These are phyloP conservation scores for Botrytis fabae DNA, from an alignment of 2,329 filamentous ascomycete genomes.

Conservation along the genomic window DNA sequence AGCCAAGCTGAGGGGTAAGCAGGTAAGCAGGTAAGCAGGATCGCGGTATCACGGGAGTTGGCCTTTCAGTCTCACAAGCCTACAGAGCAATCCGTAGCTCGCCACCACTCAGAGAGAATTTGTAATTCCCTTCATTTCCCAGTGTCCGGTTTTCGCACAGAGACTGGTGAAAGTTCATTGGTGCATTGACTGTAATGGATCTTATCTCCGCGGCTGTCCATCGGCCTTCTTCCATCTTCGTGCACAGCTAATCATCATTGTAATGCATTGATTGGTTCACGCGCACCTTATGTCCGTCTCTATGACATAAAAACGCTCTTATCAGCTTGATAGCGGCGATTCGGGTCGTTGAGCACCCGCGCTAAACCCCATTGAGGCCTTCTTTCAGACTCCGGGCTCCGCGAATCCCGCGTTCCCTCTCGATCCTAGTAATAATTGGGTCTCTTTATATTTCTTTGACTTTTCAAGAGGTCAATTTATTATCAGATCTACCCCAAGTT, in stretches of 20 bases:
- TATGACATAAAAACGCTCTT: neutral
- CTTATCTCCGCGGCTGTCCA: conserved; percentile 5
- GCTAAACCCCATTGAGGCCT: neutral
- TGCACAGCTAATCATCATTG: neutral
- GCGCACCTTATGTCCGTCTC: neutral
- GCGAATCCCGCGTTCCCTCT: neutral
- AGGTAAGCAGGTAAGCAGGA: neutral
- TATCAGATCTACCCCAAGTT: conserved; percentile 20
- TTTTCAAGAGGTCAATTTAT: neutral
- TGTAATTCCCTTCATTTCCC: neutral
- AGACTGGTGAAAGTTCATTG: neutral
- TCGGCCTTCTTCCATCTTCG: neutral
- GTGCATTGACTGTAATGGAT: neutral
- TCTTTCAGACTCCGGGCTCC: conserved; percentile 3
- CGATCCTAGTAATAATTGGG: neutral
- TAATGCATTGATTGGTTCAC: neutral
- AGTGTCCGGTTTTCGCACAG: neutral
- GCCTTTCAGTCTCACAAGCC: neutral
- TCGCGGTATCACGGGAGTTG: conserved; percentile 14
- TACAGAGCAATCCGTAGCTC: neutral
- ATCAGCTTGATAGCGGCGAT: neutral
- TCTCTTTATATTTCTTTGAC: neutral
- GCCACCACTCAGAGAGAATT: neutral
- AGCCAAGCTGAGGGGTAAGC: neutral
- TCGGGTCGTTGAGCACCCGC: neutral